A percentile compares a stretch with the other conserved stretches of the same genome.
Evolutionary conservation across 2,329 filamentous ascomycete genomes (phyloP).

Genomic region (Camptophora hylomeconis): DNA sequence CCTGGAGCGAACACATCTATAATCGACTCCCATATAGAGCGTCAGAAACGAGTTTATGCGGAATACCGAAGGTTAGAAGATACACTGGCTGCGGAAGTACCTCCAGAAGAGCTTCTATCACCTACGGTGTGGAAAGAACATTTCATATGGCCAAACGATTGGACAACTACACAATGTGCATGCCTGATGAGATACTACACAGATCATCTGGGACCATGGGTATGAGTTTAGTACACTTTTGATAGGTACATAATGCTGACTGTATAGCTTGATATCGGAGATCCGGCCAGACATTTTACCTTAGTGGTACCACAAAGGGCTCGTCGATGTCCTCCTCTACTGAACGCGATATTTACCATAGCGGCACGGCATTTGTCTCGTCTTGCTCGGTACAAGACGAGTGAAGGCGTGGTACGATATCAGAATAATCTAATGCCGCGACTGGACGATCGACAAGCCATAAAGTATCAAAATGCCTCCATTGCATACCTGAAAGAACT

Average conservation of each 20-base stretch:
- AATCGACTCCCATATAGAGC: slow-evolving; percentile 4
- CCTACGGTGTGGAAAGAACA: slow-evolving; percentile 15
- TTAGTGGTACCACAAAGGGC: slow-evolving; percentile 15
- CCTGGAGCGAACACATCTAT: background rate
- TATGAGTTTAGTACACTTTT: slow-evolving; percentile 4
- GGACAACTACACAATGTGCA: slow-evolving; percentile 16
- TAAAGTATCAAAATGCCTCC: slow-evolving; percentile 19
- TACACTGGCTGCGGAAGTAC: slow-evolving; percentile 13
- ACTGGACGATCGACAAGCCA: slow-evolving; percentile 15
- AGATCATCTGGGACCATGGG: slow-evolving; percentile 16
- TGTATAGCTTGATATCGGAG: slow-evolving; percentile 16
- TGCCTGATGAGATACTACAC: slow-evolving; percentile 18
- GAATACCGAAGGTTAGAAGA: slow-evolving; percentile 16
- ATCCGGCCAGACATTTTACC: slow-evolving; percentile 14
- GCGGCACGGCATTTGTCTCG: slow-evolving; percentile 12
- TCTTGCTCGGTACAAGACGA: slow-evolving; percentile 4
- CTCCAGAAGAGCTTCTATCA: slow-evolving; percentile 12
- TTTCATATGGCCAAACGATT: slow-evolving; percentile 17
- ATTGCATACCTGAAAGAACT: slow-evolving; percentile 20
- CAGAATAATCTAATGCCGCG: slow-evolving; percentile 12
- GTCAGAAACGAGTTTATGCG: slow-evolving; percentile 14
- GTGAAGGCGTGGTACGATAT: slow-evolving; percentile 10
- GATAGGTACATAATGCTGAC: slow-evolving; percentile 1
- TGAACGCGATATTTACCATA: slow-evolving; percentile 17
- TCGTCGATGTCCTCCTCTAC: slow-evolving; percentile 13